Conservation (phyloP, 768 basidiomycete species). For the Guyanaporus albipodus region DNA sequence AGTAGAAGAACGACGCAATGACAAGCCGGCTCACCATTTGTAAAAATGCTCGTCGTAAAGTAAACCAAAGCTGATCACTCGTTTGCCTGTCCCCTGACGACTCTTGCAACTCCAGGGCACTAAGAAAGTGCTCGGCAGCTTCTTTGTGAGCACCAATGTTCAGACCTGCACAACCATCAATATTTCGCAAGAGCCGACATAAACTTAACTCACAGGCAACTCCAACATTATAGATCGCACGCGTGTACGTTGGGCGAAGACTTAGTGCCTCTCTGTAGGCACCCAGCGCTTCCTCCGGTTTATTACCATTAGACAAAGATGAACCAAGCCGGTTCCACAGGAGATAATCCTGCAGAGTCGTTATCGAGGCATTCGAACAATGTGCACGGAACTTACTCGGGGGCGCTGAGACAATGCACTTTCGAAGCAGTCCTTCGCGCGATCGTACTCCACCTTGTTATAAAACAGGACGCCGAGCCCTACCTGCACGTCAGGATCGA, state of each 20-base stretch:
- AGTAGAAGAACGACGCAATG: neutral
- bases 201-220: slow-evolving; percentile 80
- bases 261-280: slow-evolving; percentile 88
- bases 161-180: slow-evolving; percentile 53
- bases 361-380: neutral
- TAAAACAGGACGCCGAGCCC: slow-evolving; percentile 93
- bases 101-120: slow-evolving; percentile 78
- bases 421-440: slow-evolving; percentile 93
- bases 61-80: slow-evolving; percentile 86
- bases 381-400: slow-evolving; percentile 39
- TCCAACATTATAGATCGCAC: slow-evolving; percentile 96
- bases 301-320: slow-evolving; percentile 88
- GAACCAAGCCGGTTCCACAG: slow-evolving; percentile 97
- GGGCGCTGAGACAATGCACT: slow-evolving; percentile 79
- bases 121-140: slow-evolving; percentile 93
- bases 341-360: slow-evolving; percentile 66
- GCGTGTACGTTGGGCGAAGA: slow-evolving; percentile 91
- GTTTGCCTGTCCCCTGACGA: slow-evolving; percentile 59
- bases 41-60: slow-evolving; percentile 75
- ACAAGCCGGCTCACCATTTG: slow-evolving; percentile 55
- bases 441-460: slow-evolving; percentile 78
- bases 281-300: slow-evolving; percentile 89
- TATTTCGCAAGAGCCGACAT: neutral
- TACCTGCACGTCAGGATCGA: slow-evolving; percentile 91
- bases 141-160: slow-evolving; percentile 96